Evolutionary conservation across 768 basidiomycete species (phyloP), one percentile per base, ranked within the genome.

Genomic region (Omphalotus guepiniiformis): DNA sequence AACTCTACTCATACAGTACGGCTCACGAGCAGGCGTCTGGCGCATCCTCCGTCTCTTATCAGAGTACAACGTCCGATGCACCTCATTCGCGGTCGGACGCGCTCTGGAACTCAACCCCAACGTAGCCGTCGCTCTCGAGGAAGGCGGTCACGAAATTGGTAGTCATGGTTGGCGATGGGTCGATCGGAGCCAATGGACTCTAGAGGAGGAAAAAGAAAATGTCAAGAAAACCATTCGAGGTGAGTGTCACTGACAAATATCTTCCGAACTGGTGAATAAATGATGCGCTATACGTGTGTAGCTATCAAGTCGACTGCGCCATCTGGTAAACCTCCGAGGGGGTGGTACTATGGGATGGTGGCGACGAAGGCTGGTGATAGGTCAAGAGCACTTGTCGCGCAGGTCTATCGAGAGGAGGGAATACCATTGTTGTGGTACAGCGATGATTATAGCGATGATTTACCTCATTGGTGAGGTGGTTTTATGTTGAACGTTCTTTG

Each of bases 81-180:
- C 51, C 28, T 21, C 29, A 6, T 52, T 23, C 39, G 47, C 51
- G 2, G 51, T 52, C 47, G 51, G 39, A 22, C 23, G 30, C 15
- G 51, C 51, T 3, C 38, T 52, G 6, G 51, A 52, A 23, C 22
- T 49, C 18, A 48, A 49, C 23, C 51, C 51, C 6, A 19, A 39
- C 25, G 48, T 47, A 13, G 51, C 29, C 9, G 22, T 38, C 27
- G 47, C 37, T 12, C 39, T 52, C 26, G 51, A 49, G 26, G 39
- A 35, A 16, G 19, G 23, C 3, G 51, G 51, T 6, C 47, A 49
- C 40, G 51, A 52, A 19, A 48, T 52, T 23, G 51, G 37, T 7
- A 49, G 48, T 38, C 51, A 52, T 39, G 51, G 51, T 11, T 49
- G 40, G 37, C 49, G 51, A 27, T 52, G 40, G 36, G 39, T 52